A percentile compares a stretch with the other conserved stretches of the same genome.
Evolutionary conservation across 108 stramenopile genomes (phyloP).

Genomic region (Pseudonitzschia pungens): DNA sequence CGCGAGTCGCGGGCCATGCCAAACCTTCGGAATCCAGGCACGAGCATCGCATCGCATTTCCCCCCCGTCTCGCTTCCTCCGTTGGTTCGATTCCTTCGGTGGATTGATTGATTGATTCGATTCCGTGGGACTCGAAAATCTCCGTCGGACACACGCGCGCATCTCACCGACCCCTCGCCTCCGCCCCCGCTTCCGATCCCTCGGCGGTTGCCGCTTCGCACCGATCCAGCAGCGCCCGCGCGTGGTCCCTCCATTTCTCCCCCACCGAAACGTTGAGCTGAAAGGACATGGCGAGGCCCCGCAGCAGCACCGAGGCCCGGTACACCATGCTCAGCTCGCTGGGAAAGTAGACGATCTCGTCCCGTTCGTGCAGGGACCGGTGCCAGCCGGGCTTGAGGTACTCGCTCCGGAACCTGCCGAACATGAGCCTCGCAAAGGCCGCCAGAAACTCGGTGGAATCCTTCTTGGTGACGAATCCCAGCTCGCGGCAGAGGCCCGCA

Average conservation of each 20-base stretch:
- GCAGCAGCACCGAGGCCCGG: slow-evolving; percentile 58
- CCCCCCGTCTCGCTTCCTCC: no score
- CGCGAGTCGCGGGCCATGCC: no score
- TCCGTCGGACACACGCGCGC: no score
- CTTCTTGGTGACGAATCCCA: slow-evolving; percentile 66
- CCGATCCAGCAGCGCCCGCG: slow-evolving; percentile 25
- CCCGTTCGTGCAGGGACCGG: slow-evolving; percentile 53
- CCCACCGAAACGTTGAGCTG: slow-evolving; percentile 70
- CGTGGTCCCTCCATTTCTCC: slow-evolving; percentile 64
- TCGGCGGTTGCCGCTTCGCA: no score
- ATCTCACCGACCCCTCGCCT: no score
- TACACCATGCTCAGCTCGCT: slow-evolving; percentile 76
- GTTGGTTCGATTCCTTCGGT: no score
- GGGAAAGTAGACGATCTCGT: slow-evolving; percentile 70
- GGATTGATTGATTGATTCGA: no score
- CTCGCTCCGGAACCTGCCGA: slow-evolving; percentile 58
- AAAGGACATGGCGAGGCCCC: slow-evolving; percentile 72
- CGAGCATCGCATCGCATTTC: no score
- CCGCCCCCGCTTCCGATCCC: no score
- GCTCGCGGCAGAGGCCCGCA: slow-evolving; percentile 57
- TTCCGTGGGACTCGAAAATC: no score
- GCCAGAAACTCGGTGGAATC: slow-evolving; percentile 70
- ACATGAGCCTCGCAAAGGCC: slow-evolving; percentile 73
- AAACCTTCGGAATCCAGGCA: no score
- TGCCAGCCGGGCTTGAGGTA: slow-evolving; percentile 69